Evolutionary conservation across 2,329 filamentous ascomycete species (phyloP).

Genomic region (Paraphoma sp.): DNA sequence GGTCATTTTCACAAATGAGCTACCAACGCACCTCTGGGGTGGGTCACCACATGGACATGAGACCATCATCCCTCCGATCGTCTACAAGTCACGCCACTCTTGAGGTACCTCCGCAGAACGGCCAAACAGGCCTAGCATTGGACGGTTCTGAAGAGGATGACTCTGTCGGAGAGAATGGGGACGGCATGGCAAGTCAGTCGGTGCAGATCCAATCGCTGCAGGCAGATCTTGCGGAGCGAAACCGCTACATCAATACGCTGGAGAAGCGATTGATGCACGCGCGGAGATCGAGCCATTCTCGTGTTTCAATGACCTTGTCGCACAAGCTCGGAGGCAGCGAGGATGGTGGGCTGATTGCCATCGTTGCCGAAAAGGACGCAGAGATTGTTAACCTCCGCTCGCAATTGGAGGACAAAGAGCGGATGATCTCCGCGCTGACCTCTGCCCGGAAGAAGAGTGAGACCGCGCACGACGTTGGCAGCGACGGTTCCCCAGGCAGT

Average conservation of each 20-base stretch:
- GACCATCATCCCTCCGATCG: constrained; percentile 58
- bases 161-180: constrained; percentile 79
- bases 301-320: constrained; percentile 78
- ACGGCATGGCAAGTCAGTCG: constrained; percentile 80
- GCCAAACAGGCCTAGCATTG: constrained; percentile 30
- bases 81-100: constrained; percentile 50
- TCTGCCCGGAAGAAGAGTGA: constrained; percentile 87
- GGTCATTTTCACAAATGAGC: constrained; percentile 51
- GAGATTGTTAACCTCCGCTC: constrained; percentile 92
- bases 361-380: constrained; percentile 86
- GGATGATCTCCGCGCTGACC: constrained; percentile 86
- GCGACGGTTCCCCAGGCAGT: constrained; percentile 44
- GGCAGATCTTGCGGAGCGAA: constrained; percentile 95
- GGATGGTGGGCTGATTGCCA: constrained; percentile 73
- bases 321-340: constrained; percentile 72
- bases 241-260: constrained; percentile 91
- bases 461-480: constrained; percentile 66
- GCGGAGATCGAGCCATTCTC: constrained; percentile 84
- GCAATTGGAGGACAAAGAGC: constrained; percentile 90
- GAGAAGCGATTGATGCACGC: constrained; percentile 93
- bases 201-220: constrained; percentile 93
- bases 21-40: constrained; percentile 47
- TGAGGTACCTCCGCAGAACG: constrained; percentile 44
- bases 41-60: constrained; percentile 46
- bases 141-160: constrained; percentile 51